A percentile compares a stretch with the other conserved stretches of the same genome.
Conservation (phyloP, 345 rosid species). For the Populus tremula region DNA sequence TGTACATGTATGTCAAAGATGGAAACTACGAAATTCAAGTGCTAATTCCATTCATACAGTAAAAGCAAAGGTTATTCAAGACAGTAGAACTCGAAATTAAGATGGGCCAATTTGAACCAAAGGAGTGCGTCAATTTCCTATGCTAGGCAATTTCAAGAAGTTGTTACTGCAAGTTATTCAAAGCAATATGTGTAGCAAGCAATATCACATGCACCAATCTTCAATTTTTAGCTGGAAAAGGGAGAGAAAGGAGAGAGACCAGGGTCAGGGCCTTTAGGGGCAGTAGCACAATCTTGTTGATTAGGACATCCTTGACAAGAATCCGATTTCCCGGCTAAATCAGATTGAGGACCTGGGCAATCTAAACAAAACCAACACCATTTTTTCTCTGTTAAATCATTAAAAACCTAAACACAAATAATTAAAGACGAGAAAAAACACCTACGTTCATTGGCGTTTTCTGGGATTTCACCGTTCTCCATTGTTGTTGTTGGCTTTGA, state of each 20-base stretch:
- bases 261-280: constrained; percentile 96
- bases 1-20: neutral
- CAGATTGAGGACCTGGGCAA: constrained; percentile 85
- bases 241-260: constrained; percentile 36
- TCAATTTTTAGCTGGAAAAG: neutral
- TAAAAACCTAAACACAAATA: neutral
- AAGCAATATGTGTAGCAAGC: no score
- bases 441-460: constrained; percentile 63
- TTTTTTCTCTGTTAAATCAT: neutral
- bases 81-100: neutral
- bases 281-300: constrained; percentile 83
- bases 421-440: neutral
- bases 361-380: constrained; percentile 28
- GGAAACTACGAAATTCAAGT: neutral
- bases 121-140: neutral
- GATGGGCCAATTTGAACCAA: no score
- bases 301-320: constrained; percentile 88
- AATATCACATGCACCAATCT: no score
- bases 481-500: constrained; percentile 8
- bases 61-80: neutral
- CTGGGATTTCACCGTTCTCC: constrained; percentile 68
- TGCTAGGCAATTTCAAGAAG: neutral
- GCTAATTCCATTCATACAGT: neutral
- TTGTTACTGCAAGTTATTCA: neutral
- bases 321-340: constrained; percentile 78